phyloP scores from a whole-genome alignment of 441 rosid genomes.

The Adansonia madagascariensis region DNA sequence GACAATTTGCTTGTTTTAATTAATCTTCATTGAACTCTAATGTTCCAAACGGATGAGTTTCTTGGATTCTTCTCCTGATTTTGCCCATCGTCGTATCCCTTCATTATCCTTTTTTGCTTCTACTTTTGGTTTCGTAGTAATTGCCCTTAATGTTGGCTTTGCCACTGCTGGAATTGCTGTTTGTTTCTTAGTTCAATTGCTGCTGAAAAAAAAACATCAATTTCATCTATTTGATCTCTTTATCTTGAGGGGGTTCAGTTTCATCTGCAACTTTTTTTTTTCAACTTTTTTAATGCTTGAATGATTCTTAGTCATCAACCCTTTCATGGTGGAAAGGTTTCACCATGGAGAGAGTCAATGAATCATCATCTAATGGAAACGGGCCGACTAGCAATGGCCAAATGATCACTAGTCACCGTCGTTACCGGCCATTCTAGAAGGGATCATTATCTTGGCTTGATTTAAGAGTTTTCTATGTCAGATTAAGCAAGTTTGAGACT shows the following conservation, averaged over 20 bases:
- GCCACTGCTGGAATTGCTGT: conserved; percentile 20
- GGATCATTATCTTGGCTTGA: conserved; percentile 51
- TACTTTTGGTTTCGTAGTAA: conserved; percentile 26
- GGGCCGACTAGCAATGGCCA: conserved; percentile 41
- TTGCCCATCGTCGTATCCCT: no score
- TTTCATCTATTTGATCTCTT: conserved; percentile 23
- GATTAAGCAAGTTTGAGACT: conserved; percentile 54
- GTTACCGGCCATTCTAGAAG: conserved; percentile 31
- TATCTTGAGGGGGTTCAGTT: conserved; percentile 8
- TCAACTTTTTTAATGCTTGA: neutral
- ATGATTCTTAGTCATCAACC: conserved; percentile 26
- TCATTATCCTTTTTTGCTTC: neutral
- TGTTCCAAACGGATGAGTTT: neutral
- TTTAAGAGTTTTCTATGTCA: conserved; percentile 64
- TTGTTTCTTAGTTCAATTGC: conserved; percentile 24
- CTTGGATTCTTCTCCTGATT: no score
- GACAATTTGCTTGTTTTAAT: neutral
- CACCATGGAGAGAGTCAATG: conserved; percentile 58
- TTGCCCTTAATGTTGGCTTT: conserved; percentile 23
- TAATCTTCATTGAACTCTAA: conserved; percentile 12
- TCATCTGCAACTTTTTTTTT: no score
- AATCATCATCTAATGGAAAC: conserved; percentile 47
- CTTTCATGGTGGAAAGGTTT: conserved; percentile 34
- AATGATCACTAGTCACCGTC: conserved; percentile 24
- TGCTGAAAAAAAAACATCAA: neutral